Conservation (phyloP, 176 grass and related monocot species). For the Phoenix roebelenii region DNA sequence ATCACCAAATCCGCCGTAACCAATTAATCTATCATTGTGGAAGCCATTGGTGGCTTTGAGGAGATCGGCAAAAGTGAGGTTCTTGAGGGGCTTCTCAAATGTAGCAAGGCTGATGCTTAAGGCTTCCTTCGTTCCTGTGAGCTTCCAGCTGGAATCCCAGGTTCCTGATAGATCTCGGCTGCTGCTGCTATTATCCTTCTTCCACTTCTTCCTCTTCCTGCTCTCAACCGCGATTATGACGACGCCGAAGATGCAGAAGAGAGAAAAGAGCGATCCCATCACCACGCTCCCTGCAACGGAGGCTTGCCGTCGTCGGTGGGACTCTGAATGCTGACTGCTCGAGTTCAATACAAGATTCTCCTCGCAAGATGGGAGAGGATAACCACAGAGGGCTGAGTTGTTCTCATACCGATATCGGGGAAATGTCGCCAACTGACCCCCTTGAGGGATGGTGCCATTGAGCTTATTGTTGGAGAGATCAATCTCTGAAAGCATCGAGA, state of each 20-base stretch:
- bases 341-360: not conserved
- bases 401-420: slow-evolving; percentile 10
- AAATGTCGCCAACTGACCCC: slow-evolving; percentile 16
- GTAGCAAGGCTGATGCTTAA: slow-evolving; percentile 6
- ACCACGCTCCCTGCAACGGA: slow-evolving; percentile 20
- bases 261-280: slow-evolving; percentile 11
- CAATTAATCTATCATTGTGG: not conserved
- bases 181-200: not conserved
- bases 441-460: slow-evolving; percentile 24
- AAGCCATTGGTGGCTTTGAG: too few relatives aligned
- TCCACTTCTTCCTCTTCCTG: slow-evolving; percentile 12
- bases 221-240: slow-evolving; percentile 14
- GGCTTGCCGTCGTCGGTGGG: slow-evolving; percentile 10
- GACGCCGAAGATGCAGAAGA: slow-evolving; percentile 20
- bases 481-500: slow-evolving; percentile 21
- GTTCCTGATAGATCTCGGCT: slow-evolving; percentile 10
- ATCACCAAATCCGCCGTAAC: too few relatives aligned
- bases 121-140: slow-evolving; percentile 18
- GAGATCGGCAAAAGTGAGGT: not conserved
- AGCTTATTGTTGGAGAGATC: slow-evolving; percentile 30
- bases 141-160: slow-evolving; percentile 16
- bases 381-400: slow-evolving; percentile 2
- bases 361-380: slow-evolving; percentile 19
- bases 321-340: slow-evolving; percentile 3
- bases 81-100: slow-evolving; percentile 17